Evolutionary conservation across 2,329 filamentous ascomycete species (phyloP).

Genomic region (Dichotomopilus funicola): DNA sequence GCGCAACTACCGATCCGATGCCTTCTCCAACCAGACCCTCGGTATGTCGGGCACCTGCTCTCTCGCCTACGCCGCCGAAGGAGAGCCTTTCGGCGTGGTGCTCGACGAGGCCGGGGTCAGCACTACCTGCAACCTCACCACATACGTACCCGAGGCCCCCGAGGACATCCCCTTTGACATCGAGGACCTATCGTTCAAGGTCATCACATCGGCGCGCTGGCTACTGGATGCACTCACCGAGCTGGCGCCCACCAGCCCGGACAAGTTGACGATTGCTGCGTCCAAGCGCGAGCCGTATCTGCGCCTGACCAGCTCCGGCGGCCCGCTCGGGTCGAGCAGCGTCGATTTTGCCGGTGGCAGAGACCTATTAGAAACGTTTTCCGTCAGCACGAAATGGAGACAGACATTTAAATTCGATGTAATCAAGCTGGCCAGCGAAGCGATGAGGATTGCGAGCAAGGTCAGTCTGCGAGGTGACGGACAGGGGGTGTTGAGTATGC

Average conservation of each 20-base stretch:
- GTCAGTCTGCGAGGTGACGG: constrained; percentile 83
- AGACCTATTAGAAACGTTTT: constrained; percentile 68
- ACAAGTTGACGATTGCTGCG: constrained; percentile 61
- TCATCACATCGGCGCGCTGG: constrained; percentile 80
- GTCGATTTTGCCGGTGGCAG: constrained; percentile 61
- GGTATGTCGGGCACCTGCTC: constrained; percentile 83
- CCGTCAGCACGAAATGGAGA: constrained; percentile 51
- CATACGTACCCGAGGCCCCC: constrained; percentile 68
- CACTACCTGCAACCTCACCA: constrained; percentile 83
- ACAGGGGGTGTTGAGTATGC: constrained; percentile 85
- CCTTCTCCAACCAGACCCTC: constrained; percentile 76
- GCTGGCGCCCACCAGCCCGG: constrained; percentile 63
- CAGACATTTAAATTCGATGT: constrained; percentile 84
- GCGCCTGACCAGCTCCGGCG: constrained; percentile 59
- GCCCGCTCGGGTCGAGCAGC: constrained; percentile 54
- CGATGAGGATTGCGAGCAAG: constrained; percentile 91
- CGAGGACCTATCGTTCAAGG: constrained; percentile 75
- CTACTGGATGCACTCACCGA: constrained; percentile 68
- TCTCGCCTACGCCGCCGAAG: constrained; percentile 67
- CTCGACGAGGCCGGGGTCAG: constrained; percentile 81
- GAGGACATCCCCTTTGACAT: constrained; percentile 87
- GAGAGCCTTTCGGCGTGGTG: constrained; percentile 74
- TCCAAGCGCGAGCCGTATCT: constrained; percentile 63
- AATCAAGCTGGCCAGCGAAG: constrained; percentile 75
- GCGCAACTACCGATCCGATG: constrained; percentile 58